Conservation (phyloP, 495 filamentous ascomycete genomes). For the Hypoxylon trugodes region DNA sequence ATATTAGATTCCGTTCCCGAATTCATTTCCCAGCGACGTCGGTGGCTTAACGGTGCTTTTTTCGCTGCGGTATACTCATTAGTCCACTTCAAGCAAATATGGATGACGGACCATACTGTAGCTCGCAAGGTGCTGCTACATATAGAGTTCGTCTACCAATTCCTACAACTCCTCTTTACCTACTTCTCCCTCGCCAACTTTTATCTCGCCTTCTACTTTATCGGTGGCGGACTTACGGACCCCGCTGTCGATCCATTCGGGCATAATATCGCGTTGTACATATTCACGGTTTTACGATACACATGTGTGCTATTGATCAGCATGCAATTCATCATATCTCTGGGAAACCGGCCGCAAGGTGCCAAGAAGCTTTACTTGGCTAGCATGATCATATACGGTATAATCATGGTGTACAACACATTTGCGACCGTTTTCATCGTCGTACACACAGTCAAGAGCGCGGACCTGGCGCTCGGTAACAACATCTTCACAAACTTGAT, state of each 20-base stretch:
- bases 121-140: constrained; percentile 90
- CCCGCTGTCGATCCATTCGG: constrained; percentile 86
- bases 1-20: constrained; percentile 77
- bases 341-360: constrained; percentile 97
- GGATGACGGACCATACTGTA: constrained; percentile 91
- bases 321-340: constrained; percentile 96
- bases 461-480: constrained; percentile 71
- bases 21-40: constrained; percentile 92
- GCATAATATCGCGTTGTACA: constrained; percentile 78
- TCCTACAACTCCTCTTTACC: constrained; percentile 89
- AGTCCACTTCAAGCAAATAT: constrained; percentile 92
- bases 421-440: constrained; percentile 90
- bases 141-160: constrained; percentile 96
- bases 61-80: constrained; percentile 98
- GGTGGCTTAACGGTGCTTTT: constrained; percentile 99
- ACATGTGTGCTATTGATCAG: constrained; percentile 85
- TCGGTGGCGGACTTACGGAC: constrained; percentile 92
- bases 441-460: constrained; percentile 70
- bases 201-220: constrained; percentile 98
- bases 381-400: constrained; percentile 83
- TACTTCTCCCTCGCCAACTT: constrained; percentile 99
- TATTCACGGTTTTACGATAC: constrained; percentile 89
- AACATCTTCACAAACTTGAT: constrained; percentile 95
- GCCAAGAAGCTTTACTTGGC: constrained; percentile 90
- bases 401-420: constrained; percentile 97